phyloP scores from a whole-genome alignment of 2,329 filamentous ascomycete genomes.

The Dryadomyces quercus-mongolicae region DNA sequence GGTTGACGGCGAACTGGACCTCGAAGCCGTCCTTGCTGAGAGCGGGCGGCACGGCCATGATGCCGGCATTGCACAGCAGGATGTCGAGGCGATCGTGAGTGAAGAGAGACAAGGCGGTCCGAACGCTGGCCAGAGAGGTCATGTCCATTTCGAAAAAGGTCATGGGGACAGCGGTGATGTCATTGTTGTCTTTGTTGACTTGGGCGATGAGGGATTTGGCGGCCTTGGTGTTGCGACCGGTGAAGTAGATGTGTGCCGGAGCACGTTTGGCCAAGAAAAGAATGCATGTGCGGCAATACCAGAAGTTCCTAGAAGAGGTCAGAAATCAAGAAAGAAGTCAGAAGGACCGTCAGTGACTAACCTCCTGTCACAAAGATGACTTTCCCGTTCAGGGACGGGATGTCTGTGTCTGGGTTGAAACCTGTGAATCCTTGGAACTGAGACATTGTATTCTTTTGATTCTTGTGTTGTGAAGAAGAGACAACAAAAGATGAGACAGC shows the following conservation, averaged over 20 bases:
- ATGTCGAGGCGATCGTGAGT: slow-evolving; percentile 26
- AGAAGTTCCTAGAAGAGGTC: slow-evolving; percentile 19
- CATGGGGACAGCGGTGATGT: slow-evolving; percentile 11
- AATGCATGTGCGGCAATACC: slow-evolving; percentile 33
- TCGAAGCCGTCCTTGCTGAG: slow-evolving; percentile 31
- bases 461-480: neutral
- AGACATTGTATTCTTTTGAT: neutral
- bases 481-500: neutral
- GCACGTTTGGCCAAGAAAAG: slow-evolving; percentile 27
- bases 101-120: slow-evolving; percentile 20
- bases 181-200: slow-evolving; percentile 13
- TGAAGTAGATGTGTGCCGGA: slow-evolving; percentile 19
- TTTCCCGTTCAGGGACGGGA: slow-evolving; percentile 26
- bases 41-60: slow-evolving; percentile 23
- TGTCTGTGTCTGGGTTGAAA: slow-evolving; percentile 23
- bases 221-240: slow-evolving; percentile 23
- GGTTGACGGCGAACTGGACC: slow-evolving; percentile 31
- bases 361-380: slow-evolving; percentile 36
- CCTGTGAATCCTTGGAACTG: neutral
- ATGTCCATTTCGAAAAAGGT: slow-evolving; percentile 29
- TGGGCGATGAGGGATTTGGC: slow-evolving; percentile 19
- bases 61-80: slow-evolving; percentile 31
- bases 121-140: slow-evolving; percentile 24
- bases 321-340: neutral
- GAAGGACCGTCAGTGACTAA: neutral